Conservation (phyloP, 768 basidiomycete species). For the Strobilomyces echinocephalus region DNA sequence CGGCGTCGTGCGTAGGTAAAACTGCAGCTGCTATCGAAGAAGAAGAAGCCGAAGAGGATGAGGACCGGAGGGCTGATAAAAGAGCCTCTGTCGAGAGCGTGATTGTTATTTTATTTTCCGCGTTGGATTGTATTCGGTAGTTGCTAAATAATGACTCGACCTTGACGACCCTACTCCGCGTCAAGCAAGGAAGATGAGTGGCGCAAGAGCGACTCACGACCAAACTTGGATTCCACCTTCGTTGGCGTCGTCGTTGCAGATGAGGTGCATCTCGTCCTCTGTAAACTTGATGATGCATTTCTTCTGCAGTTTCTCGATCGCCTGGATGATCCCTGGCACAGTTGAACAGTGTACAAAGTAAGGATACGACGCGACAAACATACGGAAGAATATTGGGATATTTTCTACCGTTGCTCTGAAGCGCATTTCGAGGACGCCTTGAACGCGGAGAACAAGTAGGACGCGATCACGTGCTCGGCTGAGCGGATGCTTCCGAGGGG, state of each 20-base stretch:
- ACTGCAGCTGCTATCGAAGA: constrained; percentile 29
- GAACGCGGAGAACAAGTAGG: not conserved
- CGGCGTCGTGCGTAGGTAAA: constrained; percentile 42
- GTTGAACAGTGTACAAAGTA: not conserved
- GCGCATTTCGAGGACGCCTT: constrained; percentile 40
- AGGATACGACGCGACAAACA: constrained; percentile 11
- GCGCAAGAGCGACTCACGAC: constrained; percentile 49
- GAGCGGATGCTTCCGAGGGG: constrained; percentile 16
- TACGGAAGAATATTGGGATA: constrained; percentile 52
- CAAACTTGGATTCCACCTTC: constrained; percentile 88
- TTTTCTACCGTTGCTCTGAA: constrained; percentile 59
- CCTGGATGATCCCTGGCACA: constrained; percentile 65
- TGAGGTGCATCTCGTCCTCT: constrained; percentile 70
- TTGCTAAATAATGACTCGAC: constrained; percentile 62
- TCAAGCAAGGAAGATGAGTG: constrained; percentile 10
- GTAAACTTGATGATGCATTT: constrained; percentile 79
- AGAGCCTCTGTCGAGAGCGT: constrained; percentile 71
- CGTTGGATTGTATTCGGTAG: constrained; percentile 85
- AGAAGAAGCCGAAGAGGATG: constrained; percentile 44
- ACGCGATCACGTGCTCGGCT: constrained; percentile 24
- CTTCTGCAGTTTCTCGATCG: constrained; percentile 80
- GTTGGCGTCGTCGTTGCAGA: constrained; percentile 75
- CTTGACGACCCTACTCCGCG: constrained; percentile 50
- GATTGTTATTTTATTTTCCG: constrained; percentile 75
- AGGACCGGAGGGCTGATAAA: constrained; percentile 66